Evolutionary conservation across 768 basidiomycete species (phyloP).

Genomic region (Favolaschia claudopus): DNA sequence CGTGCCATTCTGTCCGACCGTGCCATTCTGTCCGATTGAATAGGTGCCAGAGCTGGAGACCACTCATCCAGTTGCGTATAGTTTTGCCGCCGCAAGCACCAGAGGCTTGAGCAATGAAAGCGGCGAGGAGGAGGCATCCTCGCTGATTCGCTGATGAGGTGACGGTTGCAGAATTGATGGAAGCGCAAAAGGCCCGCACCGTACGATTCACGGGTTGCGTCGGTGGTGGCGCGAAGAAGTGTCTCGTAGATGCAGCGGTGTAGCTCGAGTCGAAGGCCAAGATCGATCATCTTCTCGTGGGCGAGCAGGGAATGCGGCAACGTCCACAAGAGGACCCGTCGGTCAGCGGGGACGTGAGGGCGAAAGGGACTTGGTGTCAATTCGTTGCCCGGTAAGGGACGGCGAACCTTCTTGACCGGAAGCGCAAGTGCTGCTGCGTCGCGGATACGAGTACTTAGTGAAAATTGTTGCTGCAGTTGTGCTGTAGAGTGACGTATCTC

Average conservation of each 20-base stretch:
- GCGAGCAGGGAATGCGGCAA: background rate
- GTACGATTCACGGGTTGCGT: slow-evolving; percentile 26
- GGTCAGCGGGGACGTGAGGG: background rate
- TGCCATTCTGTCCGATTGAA: background rate
- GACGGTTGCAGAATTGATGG: slow-evolving; percentile 20
- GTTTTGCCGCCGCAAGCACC: background rate
- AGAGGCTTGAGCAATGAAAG: slow-evolving; percentile 9
- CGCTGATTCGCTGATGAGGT: background rate
- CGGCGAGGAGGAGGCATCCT: slow-evolving; percentile 10
- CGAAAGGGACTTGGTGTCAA: background rate
- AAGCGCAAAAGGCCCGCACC: slow-evolving; percentile 32
- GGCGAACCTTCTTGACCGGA: too few species aligned
- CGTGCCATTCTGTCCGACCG: too few species aligned
- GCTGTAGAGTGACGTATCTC: too few species aligned
- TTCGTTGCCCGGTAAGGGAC: background rate
- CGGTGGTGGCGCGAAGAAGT: background rate
- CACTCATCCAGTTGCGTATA: slow-evolving; percentile 9
- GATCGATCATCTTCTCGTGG: background rate
- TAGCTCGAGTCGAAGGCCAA: background rate
- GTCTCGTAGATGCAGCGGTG: background rate
- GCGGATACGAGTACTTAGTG: too few species aligned
- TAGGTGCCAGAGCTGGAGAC: slow-evolving; percentile 4
- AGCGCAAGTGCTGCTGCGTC: too few species aligned
- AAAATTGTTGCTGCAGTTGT: too few species aligned
- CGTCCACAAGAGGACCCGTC: background rate